Base-by-base conservation (phyloP, 306 rosid genomes). In the Erythrophleum fordii region DNA sequence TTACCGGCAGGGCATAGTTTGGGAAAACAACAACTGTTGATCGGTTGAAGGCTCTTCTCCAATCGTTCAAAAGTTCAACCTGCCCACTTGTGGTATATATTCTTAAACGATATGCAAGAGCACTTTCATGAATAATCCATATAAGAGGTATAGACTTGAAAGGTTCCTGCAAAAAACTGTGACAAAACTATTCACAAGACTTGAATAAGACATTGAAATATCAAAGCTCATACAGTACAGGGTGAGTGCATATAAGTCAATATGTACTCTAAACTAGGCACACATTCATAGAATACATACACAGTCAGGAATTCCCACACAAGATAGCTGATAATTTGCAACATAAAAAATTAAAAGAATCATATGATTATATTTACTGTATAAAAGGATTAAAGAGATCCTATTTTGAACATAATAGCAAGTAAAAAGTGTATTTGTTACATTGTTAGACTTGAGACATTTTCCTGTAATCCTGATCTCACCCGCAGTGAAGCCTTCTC, bases 131-230 rank as follows among this genome's bases (percentile, higher is more conserved):
- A 87, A 96, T 70, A 37, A 89, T 86, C 99, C 99, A 96, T 85
- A 96, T 61, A 69, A 93, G 85, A 73, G 99, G 97, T 80, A 96
- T 41, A 72, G 97, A 88, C 87, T 89, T 93, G 92, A 96, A 96
- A 80, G 99, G 99, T 83, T 96, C 99, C 95, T 88, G 98, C 89
- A 90, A 69, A 88, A 93, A 92, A 80, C 99, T 96, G 98, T 73
- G 76, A 86, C 86, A 89, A 89, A 87, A 86, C 81, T 84, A 93
- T 87, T 89, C 73, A 67, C 51, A 79, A 79, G 75, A 81, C 81
- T 77, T 88, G 83, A 42, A 70, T 39, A 83, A 29, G 77, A 83
- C 28, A 67, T 58, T 66, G 17, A 74, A 81, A 42, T 35, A 5
- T 55, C 46, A 37, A 77, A 82, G 79, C 45, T 16, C 41, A 72